A percentile compares a stretch with the other conserved stretches of the same genome.
These are phyloP conservation scores for Ophiostoma piceae DNA, from an alignment of 2,329 filamentous ascomycete genomes.

Conservation along the genomic window DNA sequence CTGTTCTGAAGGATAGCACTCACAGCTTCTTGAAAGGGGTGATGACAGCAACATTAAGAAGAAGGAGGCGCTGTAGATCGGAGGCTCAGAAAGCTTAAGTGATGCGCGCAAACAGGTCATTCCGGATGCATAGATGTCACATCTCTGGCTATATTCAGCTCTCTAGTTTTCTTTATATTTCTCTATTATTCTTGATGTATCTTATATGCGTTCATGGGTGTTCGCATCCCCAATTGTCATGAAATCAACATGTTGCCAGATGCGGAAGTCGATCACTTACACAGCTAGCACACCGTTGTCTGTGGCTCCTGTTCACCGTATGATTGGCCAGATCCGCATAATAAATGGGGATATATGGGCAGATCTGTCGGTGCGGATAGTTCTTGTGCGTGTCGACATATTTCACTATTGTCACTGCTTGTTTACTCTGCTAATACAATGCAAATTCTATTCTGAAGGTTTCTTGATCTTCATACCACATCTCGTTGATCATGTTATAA, in stretches of 20 bases:
- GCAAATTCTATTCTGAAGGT: constrained; percentile 12
- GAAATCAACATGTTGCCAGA: background rate
- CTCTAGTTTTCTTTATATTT: background rate
- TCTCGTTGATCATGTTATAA: background rate
- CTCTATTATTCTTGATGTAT: background rate
- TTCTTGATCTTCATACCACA: constrained; percentile 14
- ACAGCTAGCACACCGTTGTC: background rate
- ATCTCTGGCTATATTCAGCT: background rate
- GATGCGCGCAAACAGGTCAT: background rate
- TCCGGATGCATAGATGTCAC: background rate
- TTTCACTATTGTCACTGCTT: background rate
- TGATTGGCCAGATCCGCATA: background rate
- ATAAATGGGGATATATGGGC: background rate
- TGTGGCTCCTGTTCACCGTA: background rate
- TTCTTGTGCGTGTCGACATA: no score
- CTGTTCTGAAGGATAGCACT: no score
- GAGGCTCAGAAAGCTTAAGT: background rate
- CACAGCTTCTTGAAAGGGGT: background rate
- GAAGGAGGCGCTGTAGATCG: no score
- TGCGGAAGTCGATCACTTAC: background rate
- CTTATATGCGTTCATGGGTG: background rate
- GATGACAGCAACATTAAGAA: background rate
- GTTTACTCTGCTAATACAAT: background rate
- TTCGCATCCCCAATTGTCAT: no score
- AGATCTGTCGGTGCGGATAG: no score